Evolutionary conservation across 352 stramenopile genomes (phyloP).

Genomic region (Phytopythium chamaehyphon): DNA sequence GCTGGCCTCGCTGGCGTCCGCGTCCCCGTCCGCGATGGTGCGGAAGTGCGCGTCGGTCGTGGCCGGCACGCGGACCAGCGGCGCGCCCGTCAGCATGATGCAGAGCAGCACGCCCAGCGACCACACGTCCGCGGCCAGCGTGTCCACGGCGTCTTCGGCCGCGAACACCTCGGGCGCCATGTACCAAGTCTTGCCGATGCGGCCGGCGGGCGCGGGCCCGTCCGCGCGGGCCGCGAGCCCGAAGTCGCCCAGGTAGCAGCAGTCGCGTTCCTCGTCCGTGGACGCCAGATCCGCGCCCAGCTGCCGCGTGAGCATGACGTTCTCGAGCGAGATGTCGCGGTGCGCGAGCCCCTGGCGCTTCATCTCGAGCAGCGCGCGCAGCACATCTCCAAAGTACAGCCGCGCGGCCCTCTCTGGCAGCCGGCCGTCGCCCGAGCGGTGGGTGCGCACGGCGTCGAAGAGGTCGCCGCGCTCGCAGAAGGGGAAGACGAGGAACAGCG

Average conservation of each 20-base stretch:
- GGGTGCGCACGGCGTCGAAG: constrained; percentile 38
- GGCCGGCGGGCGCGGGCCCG: constrained; percentile 14
- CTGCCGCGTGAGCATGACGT: constrained; percentile 33
- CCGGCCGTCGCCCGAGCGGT: constrained; percentile 23
- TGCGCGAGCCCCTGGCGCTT: constrained; percentile 49
- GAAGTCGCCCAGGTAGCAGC: constrained; percentile 55
- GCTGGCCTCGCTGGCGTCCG: constrained; percentile 1
- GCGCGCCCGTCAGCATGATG: constrained; percentile 54
- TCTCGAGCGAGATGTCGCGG: constrained; percentile 62
- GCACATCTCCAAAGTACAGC: constrained; percentile 33
- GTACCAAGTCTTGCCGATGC: constrained; percentile 63
- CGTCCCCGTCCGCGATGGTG: constrained; percentile 19
- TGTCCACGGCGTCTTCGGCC: constrained; percentile 32
- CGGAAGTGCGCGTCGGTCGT: constrained; percentile 31
- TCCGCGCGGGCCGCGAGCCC: constrained; percentile 24
- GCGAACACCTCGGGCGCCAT: constrained; percentile 63
- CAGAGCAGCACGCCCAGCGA: constrained; percentile 58
- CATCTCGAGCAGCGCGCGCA: constrained; percentile 25
- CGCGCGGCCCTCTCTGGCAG: constrained; percentile 28
- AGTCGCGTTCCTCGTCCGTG: constrained; percentile 14
- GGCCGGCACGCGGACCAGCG: constrained; percentile 36
- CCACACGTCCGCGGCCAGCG: constrained; percentile 50
- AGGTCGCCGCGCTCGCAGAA: constrained; percentile 52
- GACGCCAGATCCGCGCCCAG: background rate
- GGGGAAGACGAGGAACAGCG: constrained; percentile 49